Conservation (phyloP, 2,329 filamentous ascomycete species). For the Ophiobolus disseminans region DNA sequence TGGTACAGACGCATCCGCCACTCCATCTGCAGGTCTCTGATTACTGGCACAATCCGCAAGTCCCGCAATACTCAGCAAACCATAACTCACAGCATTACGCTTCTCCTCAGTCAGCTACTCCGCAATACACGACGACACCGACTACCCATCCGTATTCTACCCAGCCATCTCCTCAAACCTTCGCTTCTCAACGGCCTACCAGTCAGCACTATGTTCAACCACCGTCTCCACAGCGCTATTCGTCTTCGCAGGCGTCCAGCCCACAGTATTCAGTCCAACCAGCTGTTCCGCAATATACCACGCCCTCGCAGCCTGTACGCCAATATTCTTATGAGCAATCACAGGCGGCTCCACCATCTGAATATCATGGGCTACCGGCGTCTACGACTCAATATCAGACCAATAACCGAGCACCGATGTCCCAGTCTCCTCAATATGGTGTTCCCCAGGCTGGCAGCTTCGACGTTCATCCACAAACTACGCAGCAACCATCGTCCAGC, state of each 20-base stretch:
- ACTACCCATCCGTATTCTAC: constrained; percentile 28
- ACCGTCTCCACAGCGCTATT: constrained; percentile 35
- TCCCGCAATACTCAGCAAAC: constrained; percentile 35
- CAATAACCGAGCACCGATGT: constrained; percentile 25
- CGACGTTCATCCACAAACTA: constrained; percentile 30
- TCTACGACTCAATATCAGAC: constrained; percentile 27
- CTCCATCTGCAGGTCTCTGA: constrained; percentile 40
- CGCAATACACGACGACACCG: constrained; percentile 28
- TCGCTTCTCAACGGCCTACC: constrained; percentile 17
- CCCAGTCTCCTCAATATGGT: constrained; percentile 34
- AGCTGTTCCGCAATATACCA: constrained; percentile 24
- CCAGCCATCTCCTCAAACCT: constrained; percentile 27
- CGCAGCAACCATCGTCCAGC: constrained; percentile 21
- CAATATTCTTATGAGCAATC: constrained; percentile 31
- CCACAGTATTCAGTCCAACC: constrained; percentile 29
- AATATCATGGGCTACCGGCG: constrained; percentile 28
- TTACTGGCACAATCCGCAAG: constrained; percentile 40
- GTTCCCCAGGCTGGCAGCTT: constrained; percentile 32
- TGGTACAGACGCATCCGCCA: constrained; percentile 33
- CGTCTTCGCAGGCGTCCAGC: constrained; percentile 25
- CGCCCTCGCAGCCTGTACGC: constrained; percentile 25
- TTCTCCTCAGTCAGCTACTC: constrained; percentile 22
- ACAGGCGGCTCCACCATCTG: constrained; percentile 17
- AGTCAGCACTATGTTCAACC: constrained; percentile 32
- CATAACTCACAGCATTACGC: constrained; percentile 36